Evolutionary conservation across 805 yeast genomes (phyloP).

Genomic region (Hanseniaspora valbyensis): DNA sequence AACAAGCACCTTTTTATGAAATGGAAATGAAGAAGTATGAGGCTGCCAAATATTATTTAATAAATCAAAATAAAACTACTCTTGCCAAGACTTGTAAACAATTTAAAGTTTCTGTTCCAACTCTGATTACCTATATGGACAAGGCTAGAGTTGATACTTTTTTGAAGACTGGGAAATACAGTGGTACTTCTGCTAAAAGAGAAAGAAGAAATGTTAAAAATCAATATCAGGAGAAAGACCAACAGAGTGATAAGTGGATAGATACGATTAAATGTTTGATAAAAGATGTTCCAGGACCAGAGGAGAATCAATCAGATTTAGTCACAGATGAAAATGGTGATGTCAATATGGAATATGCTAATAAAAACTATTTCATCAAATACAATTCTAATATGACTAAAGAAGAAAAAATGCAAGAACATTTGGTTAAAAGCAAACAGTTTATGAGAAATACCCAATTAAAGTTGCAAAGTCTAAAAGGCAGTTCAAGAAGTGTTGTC

Average conservation of each 20-base stretch:
- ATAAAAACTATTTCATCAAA: too few relatives aligned
- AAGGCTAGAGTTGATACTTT: constrained; percentile 13
- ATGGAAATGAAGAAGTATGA: constrained; percentile 15
- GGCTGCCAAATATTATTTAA: constrained; percentile 16
- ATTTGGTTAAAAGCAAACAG: constrained; percentile 2
- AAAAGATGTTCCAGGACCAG: background rate
- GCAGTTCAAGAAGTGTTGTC: background rate
- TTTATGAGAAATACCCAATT: constrained; percentile 3
- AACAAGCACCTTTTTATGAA: background rate
- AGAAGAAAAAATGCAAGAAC: background rate
- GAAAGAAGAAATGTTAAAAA: constrained; percentile 14
- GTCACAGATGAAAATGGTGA: background rate
- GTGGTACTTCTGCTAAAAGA: constrained; percentile 13
- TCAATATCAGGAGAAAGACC: constrained; percentile 15
- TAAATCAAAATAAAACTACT: constrained; percentile 11
- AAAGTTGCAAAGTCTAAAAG: background rate
- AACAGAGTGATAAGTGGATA: constrained; percentile 5
- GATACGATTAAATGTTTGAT: constrained; percentile 5
- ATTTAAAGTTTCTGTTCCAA: constrained; percentile 15
- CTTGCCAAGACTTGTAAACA: constrained; percentile 11
- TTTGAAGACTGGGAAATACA: constrained; percentile 15
- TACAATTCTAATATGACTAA: background rate
- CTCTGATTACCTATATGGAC: constrained; percentile 16
- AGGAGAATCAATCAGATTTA: background rate
- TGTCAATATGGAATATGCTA: too few relatives aligned